Evolutionary conservation across 768 basidiomycete genomes (phyloP), one percentile per base, ranked within the genome.

Genomic region (Candolleomyces eurysporus): DNA sequence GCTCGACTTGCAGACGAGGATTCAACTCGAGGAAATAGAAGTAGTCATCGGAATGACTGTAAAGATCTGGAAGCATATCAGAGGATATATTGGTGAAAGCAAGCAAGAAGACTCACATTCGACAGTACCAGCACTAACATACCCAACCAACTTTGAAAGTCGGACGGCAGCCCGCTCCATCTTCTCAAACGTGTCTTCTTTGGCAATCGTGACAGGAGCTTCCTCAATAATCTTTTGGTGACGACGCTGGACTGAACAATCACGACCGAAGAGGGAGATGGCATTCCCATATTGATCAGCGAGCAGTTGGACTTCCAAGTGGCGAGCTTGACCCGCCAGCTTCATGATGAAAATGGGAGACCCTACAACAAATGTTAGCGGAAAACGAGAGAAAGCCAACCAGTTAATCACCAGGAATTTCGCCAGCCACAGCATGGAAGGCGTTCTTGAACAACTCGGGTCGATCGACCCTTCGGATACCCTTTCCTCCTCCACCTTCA

Each of bases 221-320:
- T 99, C 97, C 76, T 99, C 97, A 64, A 99, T 99, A 68, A 99
- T 99, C 81, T 99, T 99, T 75, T 99, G 97, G 75, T 99, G 97
- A 59, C 97, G 91, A 67, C 97, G 91, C 75, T 99, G 97, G 51
- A 99, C 97, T 60, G 97, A 99, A 74, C 97, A 99, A 73, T 98
- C 97, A 68, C 97, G 96, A 69, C 97, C 97, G 71, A 99, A 99
- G 59, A 99, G 83, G 48, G 97, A 98, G 68, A 99, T 98, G 31
- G 97, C 97, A 74, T 97, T 96, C 60, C 97, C 97, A 73, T 99
- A 99, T 74, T 99, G 97, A 78, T 99, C 97, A 52, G 97, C 97
- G 42, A 99, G 87, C 42, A 99, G 86, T 75, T 99, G 97, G 31
- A 98, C 97, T 75, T 99, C 97, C 68, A 99, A 79, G 77, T 99